A percentile compares a stretch with the other conserved stretches of the same genome.
Conservation (phyloP, 164 flowering plant species). For the Platanus orientalis region DNA sequence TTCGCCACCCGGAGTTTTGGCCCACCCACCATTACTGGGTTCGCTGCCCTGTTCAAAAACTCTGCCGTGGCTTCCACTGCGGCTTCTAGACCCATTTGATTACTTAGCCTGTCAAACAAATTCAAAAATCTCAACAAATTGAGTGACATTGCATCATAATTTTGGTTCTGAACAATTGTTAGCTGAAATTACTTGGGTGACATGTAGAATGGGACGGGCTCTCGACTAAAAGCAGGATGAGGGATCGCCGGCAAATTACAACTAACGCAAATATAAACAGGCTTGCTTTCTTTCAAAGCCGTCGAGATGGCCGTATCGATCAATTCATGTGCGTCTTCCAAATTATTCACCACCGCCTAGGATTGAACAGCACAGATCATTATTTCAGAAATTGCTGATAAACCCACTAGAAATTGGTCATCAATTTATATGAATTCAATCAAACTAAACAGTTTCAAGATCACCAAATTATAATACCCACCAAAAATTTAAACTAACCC, state of each 20-base stretch:
- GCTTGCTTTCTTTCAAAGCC: conserved; percentile 84
- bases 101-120: conserved; percentile 45
- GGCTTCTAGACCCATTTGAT: conserved; percentile 59
- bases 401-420: neutral
- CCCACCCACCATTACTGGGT: conserved; percentile 82
- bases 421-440: too few relatives aligned
- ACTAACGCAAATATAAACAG: conserved; percentile 77
- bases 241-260: conserved; percentile 77
- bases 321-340: conserved; percentile 85
- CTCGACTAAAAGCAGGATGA: conserved; percentile 73
- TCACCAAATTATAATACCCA: too few relatives aligned
- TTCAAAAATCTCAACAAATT: neutral
- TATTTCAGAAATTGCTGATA: too few relatives aligned
- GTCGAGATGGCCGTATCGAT: conserved; percentile 84
- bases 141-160: too few relatives aligned
- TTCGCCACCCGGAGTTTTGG: conserved; percentile 70
- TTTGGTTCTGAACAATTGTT: too few relatives aligned
- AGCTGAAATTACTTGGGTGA: conserved; percentile 57
- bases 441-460: too few relatives aligned
- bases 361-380: neutral
- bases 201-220: conserved; percentile 68
- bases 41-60: conserved; percentile 82
- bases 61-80: conserved; percentile 84
- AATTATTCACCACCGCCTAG: conserved; percentile 76
- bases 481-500: too few relatives aligned